Conservation (phyloP, 2,329 filamentous ascomycete species). For the Curvularia spicifera region DNA sequence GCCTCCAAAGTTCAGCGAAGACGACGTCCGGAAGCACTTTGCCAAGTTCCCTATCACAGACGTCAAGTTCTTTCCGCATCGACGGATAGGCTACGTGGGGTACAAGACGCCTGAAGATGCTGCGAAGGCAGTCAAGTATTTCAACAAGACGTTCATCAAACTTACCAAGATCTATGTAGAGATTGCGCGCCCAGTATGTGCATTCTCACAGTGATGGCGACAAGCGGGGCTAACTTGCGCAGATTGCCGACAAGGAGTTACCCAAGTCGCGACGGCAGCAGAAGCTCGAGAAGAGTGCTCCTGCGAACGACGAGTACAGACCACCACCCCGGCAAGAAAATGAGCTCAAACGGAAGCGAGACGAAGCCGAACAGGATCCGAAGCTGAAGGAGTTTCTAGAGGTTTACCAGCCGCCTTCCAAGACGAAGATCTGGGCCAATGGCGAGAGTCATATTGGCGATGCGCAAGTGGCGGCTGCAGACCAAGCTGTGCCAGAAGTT, state of each 20-base stretch:
- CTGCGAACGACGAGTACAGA: conserved; percentile 35
- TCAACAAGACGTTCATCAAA: conserved; percentile 92
- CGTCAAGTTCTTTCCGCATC: conserved; percentile 85
- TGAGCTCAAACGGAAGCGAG: conserved; percentile 72
- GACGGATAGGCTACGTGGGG: conserved; percentile 94
- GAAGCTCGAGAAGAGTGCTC: conserved; percentile 35
- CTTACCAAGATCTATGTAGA: conserved; percentile 95
- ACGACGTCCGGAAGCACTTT: conserved; percentile 89
- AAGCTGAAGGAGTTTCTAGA: conserved; percentile 87
- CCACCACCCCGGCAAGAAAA: conserved; percentile 36
- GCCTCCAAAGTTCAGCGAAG: conserved; percentile 82
- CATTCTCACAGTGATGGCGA: neutral
- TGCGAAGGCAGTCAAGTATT: conserved; percentile 85
- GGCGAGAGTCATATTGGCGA: conserved; percentile 51
- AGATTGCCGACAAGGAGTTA: conserved; percentile 46
- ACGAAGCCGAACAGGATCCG: conserved; percentile 66
- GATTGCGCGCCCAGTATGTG: conserved; percentile 77
- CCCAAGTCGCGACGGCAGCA: conserved; percentile 45
- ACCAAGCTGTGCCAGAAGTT: conserved; percentile 29
- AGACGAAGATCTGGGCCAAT: conserved; percentile 68
- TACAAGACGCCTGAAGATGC: conserved; percentile 86
- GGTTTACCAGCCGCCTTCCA: conserved; percentile 74
- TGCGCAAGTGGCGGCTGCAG: conserved; percentile 19
- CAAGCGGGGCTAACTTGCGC: conserved; percentile 34
- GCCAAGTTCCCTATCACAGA: conserved; percentile 82